Base-by-base conservation (phyloP, 129 eudicot species). In the Erigeron canadensis region DNA sequence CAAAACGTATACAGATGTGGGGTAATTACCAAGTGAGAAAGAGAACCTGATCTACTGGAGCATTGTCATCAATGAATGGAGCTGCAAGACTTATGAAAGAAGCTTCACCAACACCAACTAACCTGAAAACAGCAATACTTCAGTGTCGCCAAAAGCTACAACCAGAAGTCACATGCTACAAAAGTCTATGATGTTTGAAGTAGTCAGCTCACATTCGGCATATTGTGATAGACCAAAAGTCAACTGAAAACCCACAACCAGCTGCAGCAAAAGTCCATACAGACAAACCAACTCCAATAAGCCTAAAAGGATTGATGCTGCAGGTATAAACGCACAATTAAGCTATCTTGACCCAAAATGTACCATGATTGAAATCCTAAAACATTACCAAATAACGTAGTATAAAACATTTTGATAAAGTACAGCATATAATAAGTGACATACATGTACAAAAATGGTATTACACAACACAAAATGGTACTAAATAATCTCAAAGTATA, bases 31-130 rank as follows among this genome's bases (percentile, higher is more conserved):
- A 7, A 56, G 7, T n/a, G 53, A 44, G 66, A 75, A 65, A 69
- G 42, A 71, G 73, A 70, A 94, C 98, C 96, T 94, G 92, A 63
- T 88, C 34, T 61, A 69, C 75, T 43, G 98, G 98, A 80, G 98
- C 98, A 77, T 87, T 83, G 78, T 94, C 98, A 66, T 94, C 98
- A 64, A 94, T 94, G 72, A 94, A 94, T 43, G 98, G 98, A 76
- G 98, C 97, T 59, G 98, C 98, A 82, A 94, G 98, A 80, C 98
- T 89, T 75, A 94, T 77, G 71, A 94, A 94, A 69, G 97, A 94
- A 61, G 98, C 98, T 90, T 94, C 98, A 58, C 98, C 98, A 65
- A 89, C 98, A 84, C 98, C 98, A 61, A 94, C 98, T 58, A 94
- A 76, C 98, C 97, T 94, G 74, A 54, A 59, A 45, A 59, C 39